These are phyloP conservation scores for Phialophora chinensis DNA, from an alignment of 2,329 filamentous ascomycete genomes.

Conservation along the genomic window DNA sequence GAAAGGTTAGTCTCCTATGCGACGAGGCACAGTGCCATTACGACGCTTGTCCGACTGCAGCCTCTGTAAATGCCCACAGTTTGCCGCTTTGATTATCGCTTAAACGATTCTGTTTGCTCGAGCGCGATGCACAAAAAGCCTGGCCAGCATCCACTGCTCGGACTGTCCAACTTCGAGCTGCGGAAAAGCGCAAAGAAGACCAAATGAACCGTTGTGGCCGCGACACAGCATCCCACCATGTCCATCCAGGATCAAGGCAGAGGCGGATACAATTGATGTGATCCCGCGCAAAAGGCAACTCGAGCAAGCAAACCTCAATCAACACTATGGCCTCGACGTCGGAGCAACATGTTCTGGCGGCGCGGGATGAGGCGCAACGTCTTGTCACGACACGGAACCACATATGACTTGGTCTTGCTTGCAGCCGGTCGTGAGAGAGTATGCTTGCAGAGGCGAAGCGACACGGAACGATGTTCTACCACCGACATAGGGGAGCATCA, in stretches of 20 bases:
- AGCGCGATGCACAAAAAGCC: background rate
- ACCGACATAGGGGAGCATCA: too few relatives aligned
- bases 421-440: too few relatives aligned
- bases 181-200: background rate
- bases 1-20: too few relatives aligned
- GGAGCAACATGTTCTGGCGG: background rate
- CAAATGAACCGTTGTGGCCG: background rate
- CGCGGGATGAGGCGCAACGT: too few relatives aligned
- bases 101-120: background rate
- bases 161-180: background rate
- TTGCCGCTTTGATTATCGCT: background rate
- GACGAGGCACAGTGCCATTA: too few relatives aligned
- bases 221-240: background rate
- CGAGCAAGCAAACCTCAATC: too few relatives aligned
- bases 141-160: background rate
- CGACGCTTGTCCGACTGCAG: too few relatives aligned
- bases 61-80: background rate
- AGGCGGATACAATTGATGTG: conserved; percentile 15
- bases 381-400: too few relatives aligned
- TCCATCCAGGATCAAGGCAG: conserved; percentile 1
- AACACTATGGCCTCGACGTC: background rate
- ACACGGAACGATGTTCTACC: too few relatives aligned
- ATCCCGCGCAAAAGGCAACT: background rate
- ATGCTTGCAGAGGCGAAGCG: too few relatives aligned
- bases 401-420: too few relatives aligned